phyloP scores from a whole-genome alignment of 331 rosid genomes.

The Quercus phellos region DNA sequence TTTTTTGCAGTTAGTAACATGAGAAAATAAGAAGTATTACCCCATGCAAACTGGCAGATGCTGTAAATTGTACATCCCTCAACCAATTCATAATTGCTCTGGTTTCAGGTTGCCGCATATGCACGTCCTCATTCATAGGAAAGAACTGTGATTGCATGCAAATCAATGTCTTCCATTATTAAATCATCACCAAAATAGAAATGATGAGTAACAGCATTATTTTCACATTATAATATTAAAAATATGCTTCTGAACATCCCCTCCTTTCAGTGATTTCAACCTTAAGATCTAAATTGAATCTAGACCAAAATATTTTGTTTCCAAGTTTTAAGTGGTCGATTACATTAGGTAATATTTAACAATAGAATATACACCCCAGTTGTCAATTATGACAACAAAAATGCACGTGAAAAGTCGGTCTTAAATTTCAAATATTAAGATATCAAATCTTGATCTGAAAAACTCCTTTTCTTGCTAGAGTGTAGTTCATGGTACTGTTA shows the following conservation, averaged over 20 bases:
- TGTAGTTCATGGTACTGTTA: not conserved
- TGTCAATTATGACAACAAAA: not conserved
- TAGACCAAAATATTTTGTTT: not conserved
- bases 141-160: constrained; percentile 54
- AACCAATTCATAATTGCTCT: constrained; percentile 86
- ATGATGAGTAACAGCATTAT: not conserved
- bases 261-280: not conserved
- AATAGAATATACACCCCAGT: not conserved
- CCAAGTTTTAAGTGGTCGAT: not conserved
- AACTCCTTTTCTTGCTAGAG: not conserved
- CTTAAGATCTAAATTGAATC: not conserved
- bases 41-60: constrained; percentile 99
- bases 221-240: not conserved
- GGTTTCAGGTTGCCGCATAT: constrained; percentile 80
- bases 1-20: not conserved
- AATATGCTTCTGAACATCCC: not conserved
- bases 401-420: not conserved
- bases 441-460: not conserved
- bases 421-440: not conserved
- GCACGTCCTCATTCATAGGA: constrained; percentile 46
- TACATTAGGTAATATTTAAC: not conserved
- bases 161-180: constrained; percentile 21
- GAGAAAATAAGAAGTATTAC: constrained; percentile 38
- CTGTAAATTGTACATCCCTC: constrained; percentile 71
- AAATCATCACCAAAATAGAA: not conserved